phyloP scores from a whole-genome alignment of 768 basidiomycete genomes.

The Leucocoprinus leucothites region DNA sequence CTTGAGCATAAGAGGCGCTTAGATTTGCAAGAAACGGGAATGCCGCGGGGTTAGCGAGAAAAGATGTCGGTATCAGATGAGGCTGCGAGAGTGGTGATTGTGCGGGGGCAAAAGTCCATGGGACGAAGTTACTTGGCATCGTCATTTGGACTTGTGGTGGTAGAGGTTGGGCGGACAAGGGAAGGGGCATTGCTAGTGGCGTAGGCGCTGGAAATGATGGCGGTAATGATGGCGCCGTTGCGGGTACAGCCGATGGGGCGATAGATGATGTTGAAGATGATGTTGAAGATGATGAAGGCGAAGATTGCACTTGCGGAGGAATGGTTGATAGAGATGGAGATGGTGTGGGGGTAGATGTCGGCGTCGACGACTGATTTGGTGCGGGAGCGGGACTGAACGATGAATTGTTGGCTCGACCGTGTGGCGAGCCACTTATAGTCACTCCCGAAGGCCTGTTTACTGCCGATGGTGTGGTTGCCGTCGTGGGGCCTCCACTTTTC shows the following conservation, averaged over 20 bases:
- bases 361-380: not conserved
- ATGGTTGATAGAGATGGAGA: not conserved
- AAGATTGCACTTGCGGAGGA: too few species aligned
- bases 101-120: not conserved
- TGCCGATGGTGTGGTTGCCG: not conserved
- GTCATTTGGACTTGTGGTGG: not conserved
- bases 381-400: not conserved
- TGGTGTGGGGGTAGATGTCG: not conserved
- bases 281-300: too few species aligned
- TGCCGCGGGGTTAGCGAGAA: not conserved
- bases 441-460: not conserved
- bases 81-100: not conserved
- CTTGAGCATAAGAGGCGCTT: not conserved
- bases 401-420: not conserved
- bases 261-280: too few species aligned
- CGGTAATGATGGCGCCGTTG: not conserved
- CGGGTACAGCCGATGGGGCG: too few species aligned
- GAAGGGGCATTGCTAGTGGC: not conserved
- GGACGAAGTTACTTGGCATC: not conserved
- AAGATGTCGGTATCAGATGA: not conserved
- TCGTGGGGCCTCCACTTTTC: not conserved
- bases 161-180: not conserved
- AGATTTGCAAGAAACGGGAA: slow-evolving; percentile 2
- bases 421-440: not conserved
- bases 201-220: not conserved